Evolutionary conservation across 1,284 basidiomycete genomes (phyloP).

Genomic region (Trametes versicolor): DNA sequence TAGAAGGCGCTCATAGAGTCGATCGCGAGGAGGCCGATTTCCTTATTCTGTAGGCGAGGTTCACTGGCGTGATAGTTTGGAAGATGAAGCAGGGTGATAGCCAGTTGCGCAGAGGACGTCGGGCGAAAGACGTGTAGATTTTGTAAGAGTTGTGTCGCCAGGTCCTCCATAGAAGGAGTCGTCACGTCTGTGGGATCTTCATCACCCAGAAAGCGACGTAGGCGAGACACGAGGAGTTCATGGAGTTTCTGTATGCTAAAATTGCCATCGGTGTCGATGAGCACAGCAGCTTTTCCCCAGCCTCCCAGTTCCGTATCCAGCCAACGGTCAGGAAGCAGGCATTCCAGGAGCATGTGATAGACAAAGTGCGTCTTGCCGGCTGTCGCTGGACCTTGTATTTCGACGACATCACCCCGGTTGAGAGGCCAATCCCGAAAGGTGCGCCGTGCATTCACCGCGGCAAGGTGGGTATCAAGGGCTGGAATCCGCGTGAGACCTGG

Average conservation of each 20-base stretch:
- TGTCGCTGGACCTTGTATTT: conserved; percentile 77
- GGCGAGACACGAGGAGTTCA: conserved; percentile 55
- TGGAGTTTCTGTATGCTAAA: conserved; percentile 68
- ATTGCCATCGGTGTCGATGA: conserved; percentile 74
- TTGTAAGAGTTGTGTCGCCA: conserved; percentile 56
- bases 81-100: conserved; percentile 69
- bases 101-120: conserved; percentile 71
- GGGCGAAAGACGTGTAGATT: conserved; percentile 75
- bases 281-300: conserved; percentile 68
- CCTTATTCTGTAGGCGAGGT: conserved; percentile 53
- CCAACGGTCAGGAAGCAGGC: conserved; percentile 59
- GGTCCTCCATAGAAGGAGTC: conserved; percentile 21
- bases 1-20: conserved; percentile 82
- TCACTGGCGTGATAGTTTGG: conserved; percentile 60
- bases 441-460: conserved; percentile 23
- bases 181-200: conserved; percentile 10
- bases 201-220: conserved; percentile 36
- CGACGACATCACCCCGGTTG: conserved; percentile 68
- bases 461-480: conserved; percentile 46
- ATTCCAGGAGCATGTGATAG: conserved; percentile 69
- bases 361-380: conserved; percentile 82
- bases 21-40: conserved; percentile 71
- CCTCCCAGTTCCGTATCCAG: conserved; percentile 53
- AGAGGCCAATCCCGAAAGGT: conserved; percentile 44
- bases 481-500: conserved; percentile 44